Conservation (phyloP, 176 grass and related monocot genomes). For the Oryza glaberrima region DNA sequence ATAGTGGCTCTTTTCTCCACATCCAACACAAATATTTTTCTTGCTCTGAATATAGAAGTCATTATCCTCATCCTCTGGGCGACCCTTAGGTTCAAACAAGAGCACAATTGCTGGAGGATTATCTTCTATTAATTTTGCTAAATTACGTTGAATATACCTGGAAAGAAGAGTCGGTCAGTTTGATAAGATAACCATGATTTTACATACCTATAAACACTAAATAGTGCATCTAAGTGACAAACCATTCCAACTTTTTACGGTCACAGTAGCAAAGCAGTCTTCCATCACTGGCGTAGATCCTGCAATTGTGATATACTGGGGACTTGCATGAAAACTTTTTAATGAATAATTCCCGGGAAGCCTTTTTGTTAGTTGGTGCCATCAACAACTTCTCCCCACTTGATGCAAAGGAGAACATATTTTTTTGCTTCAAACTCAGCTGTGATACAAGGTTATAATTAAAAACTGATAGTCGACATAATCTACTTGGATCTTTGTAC, state of each 20-base stretch:
- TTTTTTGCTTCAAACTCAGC: constrained; percentile 65
- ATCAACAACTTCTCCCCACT: constrained; percentile 54
- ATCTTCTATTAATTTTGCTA: constrained; percentile 81
- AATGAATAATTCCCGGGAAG: constrained; percentile 82
- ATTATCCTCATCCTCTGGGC: constrained; percentile 95
- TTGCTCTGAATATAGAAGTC: constrained; percentile 97
- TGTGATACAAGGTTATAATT: constrained; percentile 76
- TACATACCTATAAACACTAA: constrained; percentile 28
- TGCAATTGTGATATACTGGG: constrained; percentile 97
- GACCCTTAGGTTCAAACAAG: constrained; percentile 97
- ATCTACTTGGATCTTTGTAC: constrained; percentile 58
- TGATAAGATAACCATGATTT: constrained; percentile 17
- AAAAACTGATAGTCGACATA: constrained; percentile 77
- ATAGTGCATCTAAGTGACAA: constrained; percentile 20
- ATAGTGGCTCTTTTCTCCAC: constrained; percentile 93
- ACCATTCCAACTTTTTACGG: constrained; percentile 96
- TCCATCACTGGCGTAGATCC: constrained; percentile 95
- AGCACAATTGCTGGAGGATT: constrained; percentile 94
- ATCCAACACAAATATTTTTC: constrained; percentile 97
- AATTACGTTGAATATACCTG: constrained; percentile 81
- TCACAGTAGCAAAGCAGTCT: constrained; percentile 97
- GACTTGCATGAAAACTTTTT: constrained; percentile 96
- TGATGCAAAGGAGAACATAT: constrained; percentile 62
- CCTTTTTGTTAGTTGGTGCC: constrained; percentile 56
- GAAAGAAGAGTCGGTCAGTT: constrained; percentile 36